Percentiles rank a stretch among this genome's conserved stretches.
Evolutionary conservation across 2,329 filamentous ascomycete genomes (phyloP).

Genomic region (Seiridium unicorne): DNA sequence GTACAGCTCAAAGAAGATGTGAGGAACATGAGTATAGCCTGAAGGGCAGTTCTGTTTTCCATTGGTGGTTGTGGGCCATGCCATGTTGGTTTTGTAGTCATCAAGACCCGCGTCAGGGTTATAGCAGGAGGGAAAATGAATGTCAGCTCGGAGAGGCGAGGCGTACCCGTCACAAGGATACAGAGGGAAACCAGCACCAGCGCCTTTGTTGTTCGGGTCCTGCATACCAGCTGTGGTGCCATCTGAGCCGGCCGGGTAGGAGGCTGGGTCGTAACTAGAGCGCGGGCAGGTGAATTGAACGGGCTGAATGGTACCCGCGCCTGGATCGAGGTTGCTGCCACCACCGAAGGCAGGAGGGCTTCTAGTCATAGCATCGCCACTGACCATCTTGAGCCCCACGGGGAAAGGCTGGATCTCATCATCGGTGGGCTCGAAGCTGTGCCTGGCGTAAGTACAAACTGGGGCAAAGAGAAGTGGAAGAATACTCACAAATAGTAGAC

Average conservation of each 20-base stretch:
- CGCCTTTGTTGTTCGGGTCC: slow-evolving; percentile 51
- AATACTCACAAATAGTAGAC: slow-evolving; percentile 68
- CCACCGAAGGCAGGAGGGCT: slow-evolving; percentile 52
- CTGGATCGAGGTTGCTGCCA: slow-evolving; percentile 46
- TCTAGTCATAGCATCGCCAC: slow-evolving; percentile 60
- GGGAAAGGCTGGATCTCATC: slow-evolving; percentile 71
- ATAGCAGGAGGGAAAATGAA: slow-evolving; percentile 75
- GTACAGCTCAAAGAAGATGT: slow-evolving; percentile 60
- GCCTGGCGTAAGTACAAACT: neutral
- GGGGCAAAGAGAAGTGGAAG: neutral
- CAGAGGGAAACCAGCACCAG: slow-evolving; percentile 67
- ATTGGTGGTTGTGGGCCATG: slow-evolving; percentile 52
- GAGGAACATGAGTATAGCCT: slow-evolving; percentile 54
- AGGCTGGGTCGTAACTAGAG: slow-evolving; percentile 41
- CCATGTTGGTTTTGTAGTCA: slow-evolving; percentile 65
- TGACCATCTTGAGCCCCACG: slow-evolving; percentile 67
- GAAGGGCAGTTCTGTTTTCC: slow-evolving; percentile 54
- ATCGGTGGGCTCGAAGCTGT: slow-evolving; percentile 58
- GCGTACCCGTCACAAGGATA: slow-evolving; percentile 63
- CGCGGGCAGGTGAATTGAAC: slow-evolving; percentile 63
- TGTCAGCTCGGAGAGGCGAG: slow-evolving; percentile 62
- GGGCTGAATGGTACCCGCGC: slow-evolving; percentile 41
- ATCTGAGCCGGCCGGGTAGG: slow-evolving; percentile 54
- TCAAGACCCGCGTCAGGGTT: slow-evolving; percentile 59
- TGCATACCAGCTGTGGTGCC: slow-evolving; percentile 54